Base-by-base conservation (phyloP, 2,329 filamentous ascomycete genomes). In the Polychaeton citri region DNA sequence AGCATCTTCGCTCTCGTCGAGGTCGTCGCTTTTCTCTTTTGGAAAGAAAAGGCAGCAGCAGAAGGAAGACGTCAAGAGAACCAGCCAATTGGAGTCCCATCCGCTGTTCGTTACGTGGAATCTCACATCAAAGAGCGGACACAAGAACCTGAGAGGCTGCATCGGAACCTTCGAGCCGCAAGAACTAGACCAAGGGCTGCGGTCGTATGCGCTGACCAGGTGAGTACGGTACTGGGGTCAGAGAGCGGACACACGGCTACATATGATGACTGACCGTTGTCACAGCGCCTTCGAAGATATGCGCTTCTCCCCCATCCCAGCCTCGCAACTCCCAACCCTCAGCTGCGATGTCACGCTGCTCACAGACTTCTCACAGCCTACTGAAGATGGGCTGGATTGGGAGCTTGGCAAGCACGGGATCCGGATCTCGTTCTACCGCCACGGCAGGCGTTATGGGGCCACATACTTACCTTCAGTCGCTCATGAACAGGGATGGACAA, bases 81-180 rank as follows among this genome's bases (percentile, higher is more conserved):
- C 24, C 15, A 7, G 24, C 15, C 38, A 34, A 19, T 34, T 37
- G 9, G 45, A 47, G 19, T 44, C 51, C 30, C 75, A 78, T 43
- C 88, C 88, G 1, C 71, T 96, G 26, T 96, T 96, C 57, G 83
- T 98, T 32, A 94, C 87, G 6, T 96, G 88, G 87, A 93, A 95
- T 63, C 84, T 74, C 0, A 49, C 85, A 37, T 75, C 72, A 6
- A 59, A 66, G 16, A 64, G 57, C 36, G 72, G 75, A 19, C 63
- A 75, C 44, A 77, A 79, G 55, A 72, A 71, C 17, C 72, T 98
- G 30, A 79, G 90, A 40, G 90, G 90, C 40, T 98, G 90, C 66
- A 96, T 98, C 54, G 90, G 90, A 47, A 98, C 88, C 2, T 98
- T 96, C 53, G 81, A 87, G 52, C 59, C 77, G 2, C 75, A 83